Percentiles rank a stretch among this genome's conserved stretches.
Conservation (phyloP, 1,284 basidiomycete genomes). For the Lentinula novae-zelandiae region DNA sequence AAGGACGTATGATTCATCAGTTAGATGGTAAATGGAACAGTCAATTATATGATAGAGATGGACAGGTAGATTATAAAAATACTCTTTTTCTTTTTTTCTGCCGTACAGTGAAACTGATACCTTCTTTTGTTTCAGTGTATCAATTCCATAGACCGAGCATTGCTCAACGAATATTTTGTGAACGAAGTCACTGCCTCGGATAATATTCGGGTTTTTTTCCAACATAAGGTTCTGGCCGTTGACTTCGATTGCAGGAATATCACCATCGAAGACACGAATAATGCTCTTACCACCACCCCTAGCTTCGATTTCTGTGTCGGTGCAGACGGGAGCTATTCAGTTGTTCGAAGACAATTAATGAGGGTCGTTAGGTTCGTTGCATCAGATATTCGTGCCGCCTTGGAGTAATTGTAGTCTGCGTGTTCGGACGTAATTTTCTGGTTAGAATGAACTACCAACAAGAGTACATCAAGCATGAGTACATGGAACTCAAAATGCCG, state of each 20-base stretch:
- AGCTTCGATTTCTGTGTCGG: slow-evolving; percentile 85
- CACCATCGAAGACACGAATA: slow-evolving; percentile 42
- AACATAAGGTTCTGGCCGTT: slow-evolving; percentile 71
- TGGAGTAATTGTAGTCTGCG: slow-evolving; percentile 10
- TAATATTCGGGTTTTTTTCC: slow-evolving; percentile 72
- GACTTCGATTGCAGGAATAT: slow-evolving; percentile 71
- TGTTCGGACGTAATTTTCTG: slow-evolving; percentile 9
- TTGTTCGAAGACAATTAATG: slow-evolving; percentile 87
- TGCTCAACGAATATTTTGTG: slow-evolving; percentile 86
- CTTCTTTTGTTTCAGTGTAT: slow-evolving; percentile 60
- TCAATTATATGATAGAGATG: slow-evolving; percentile 84
- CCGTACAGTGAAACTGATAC: not conserved
- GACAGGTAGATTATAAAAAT: slow-evolving; percentile 60
- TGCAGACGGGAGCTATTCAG: slow-evolving; percentile 86
- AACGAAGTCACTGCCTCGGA: slow-evolving; percentile 61
- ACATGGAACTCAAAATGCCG: slow-evolving; percentile 95
- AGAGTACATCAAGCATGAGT: slow-evolving; percentile 92
- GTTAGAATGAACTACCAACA: slow-evolving; percentile 92
- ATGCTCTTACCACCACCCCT: slow-evolving; percentile 40
- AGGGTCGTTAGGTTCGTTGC: slow-evolving; percentile 73
- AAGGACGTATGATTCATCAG: slow-evolving; percentile 93
- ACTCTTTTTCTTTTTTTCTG: not conserved
- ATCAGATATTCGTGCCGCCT: slow-evolving; percentile 17
- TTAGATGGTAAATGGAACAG: slow-evolving; percentile 66
- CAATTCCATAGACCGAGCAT: slow-evolving; percentile 87